These are phyloP conservation scores for Gracilariopsis chorda DNA, from an alignment of 23 red algal genomes.

Conservation along the genomic window DNA sequence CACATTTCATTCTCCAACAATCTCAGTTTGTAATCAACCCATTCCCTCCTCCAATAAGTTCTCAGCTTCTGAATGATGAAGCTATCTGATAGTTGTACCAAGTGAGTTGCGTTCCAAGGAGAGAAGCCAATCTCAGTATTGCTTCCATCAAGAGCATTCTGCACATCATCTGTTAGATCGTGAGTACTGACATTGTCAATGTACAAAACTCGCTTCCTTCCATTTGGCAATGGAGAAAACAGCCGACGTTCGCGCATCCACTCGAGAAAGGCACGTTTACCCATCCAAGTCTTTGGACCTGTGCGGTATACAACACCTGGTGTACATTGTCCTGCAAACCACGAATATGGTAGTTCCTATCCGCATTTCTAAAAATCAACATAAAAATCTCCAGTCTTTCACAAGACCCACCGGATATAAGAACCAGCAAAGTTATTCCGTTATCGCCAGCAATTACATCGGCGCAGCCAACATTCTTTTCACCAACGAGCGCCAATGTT, in stretches of 20 bases:
- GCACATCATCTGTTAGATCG: background rate
- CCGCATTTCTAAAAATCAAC: background rate
- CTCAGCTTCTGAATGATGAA: background rate
- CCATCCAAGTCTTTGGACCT: background rate
- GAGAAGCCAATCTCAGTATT: background rate
- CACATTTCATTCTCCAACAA: background rate
- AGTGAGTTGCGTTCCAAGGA: background rate
- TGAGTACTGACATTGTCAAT: background rate
- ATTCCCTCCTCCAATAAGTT: background rate
- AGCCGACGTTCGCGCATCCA: background rate
- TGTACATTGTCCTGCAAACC: background rate
- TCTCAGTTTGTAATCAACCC: background rate
- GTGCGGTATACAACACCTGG: background rate
- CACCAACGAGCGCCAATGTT: conserved; percentile 15
- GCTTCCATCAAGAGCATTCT: background rate
- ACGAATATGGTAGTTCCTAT: background rate
- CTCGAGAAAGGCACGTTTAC: background rate
- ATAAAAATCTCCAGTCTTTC: background rate
- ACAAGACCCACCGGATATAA: background rate
- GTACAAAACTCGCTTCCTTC: background rate
- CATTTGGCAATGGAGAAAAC: background rate
- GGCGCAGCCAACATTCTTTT: background rate
- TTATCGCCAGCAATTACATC: conserved; percentile 10
- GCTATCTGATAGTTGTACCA: background rate
- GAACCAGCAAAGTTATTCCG: background rate